Conservation (phyloP, 163 green algal genomes). For the Chlamydomonas reinhardtii region DNA sequence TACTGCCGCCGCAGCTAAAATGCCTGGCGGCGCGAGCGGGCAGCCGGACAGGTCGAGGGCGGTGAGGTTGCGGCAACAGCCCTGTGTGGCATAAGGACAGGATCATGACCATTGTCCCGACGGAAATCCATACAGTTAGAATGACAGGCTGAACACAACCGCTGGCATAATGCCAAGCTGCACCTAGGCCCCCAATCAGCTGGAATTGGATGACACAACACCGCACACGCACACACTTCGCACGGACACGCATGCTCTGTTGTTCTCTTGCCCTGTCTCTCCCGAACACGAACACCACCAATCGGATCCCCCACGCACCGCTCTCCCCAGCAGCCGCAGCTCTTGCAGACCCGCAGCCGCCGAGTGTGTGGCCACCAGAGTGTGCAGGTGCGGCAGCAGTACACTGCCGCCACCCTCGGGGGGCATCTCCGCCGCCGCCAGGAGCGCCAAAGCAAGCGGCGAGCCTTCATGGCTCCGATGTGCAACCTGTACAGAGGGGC, state of each 20-base stretch:
- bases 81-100: not conserved
- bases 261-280: too few species aligned
- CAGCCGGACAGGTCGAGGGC: constrained; percentile 22
- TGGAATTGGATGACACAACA: too few species aligned
- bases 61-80: not conserved
- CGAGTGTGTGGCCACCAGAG: constrained; percentile 1
- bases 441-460: not conserved
- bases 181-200: too few species aligned
- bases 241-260: too few species aligned
- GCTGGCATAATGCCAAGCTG: too few species aligned
- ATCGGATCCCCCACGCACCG: not conserved
- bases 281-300: too few species aligned
- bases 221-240: too few species aligned
- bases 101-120: too few species aligned
- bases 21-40: not conserved
- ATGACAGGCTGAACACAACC: too few species aligned
- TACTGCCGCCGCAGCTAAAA: not conserved
- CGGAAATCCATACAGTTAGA: too few species aligned
- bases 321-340: constrained; percentile 11
- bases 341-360: not conserved
- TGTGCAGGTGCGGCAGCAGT: not conserved
- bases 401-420: too few species aligned
- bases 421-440: not conserved
- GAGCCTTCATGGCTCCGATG: not conserved
- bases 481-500: too few species aligned